Evolutionary conservation across 78 protist genomes (phyloP).

Genomic region (Dictyostelium capitatum): DNA sequence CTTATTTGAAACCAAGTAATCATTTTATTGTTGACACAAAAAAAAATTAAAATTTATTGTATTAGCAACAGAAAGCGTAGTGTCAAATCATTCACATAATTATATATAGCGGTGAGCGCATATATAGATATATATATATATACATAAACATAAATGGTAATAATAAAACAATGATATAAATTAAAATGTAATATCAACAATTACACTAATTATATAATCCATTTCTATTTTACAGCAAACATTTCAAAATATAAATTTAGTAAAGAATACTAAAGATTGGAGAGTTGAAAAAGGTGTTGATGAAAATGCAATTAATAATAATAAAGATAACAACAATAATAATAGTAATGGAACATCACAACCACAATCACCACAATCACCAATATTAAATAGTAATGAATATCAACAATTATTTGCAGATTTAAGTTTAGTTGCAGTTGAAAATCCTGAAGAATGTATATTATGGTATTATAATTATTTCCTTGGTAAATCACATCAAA

Average conservation of each 20-base stretch:
- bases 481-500: constrained; percentile 69
- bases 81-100: too few species aligned
- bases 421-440: constrained; percentile 28
- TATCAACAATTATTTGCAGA: neutral
- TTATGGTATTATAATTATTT: constrained; percentile 72
- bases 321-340: neutral
- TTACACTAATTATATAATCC: too few species aligned
- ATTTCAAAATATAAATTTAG: constrained; percentile 3
- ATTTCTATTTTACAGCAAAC: neutral
- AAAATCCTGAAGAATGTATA: constrained; percentile 75
- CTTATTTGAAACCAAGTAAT: too few species aligned
- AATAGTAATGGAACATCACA: neutral
- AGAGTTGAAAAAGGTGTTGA: constrained; percentile 39
- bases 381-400: neutral
- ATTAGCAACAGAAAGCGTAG: too few species aligned
- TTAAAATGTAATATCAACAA: too few species aligned
- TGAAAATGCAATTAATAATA: constrained; percentile 3
- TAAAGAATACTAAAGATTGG: constrained; percentile 16
- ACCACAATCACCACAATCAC: neutral
- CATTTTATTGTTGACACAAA: too few species aligned
- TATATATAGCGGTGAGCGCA: too few species aligned
- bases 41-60: too few species aligned
- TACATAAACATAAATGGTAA: too few species aligned
- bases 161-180: too few species aligned
- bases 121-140: too few species aligned